Conservation (phyloP, 371 early-diverging fungal species). For the Haplosporangium sp. region DNA sequence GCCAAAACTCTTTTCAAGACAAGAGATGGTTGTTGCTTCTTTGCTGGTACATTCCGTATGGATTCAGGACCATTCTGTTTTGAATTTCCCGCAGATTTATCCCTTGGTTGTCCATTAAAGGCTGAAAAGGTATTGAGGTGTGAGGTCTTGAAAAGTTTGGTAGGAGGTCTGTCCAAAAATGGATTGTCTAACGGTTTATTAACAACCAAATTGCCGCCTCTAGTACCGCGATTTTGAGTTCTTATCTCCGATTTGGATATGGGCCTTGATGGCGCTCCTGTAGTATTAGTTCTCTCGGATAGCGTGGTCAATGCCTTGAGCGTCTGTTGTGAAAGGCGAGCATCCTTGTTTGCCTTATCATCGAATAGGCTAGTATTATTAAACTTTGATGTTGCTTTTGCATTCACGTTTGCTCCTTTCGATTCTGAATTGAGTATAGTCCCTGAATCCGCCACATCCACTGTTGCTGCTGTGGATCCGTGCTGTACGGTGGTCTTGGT, state of each 20-base stretch:
- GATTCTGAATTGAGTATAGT: neutral
- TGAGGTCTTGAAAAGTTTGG: constrained; percentile 2
- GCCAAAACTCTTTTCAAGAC: constrained; percentile 22
- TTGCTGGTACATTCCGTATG: neutral
- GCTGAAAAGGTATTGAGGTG: neutral
- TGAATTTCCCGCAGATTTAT: neutral
- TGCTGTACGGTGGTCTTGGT: neutral
- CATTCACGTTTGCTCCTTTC: neutral
- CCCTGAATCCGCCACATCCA: neutral
- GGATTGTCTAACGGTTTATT: constrained; percentile 3
- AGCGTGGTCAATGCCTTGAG: neutral
- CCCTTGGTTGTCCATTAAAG: neutral
- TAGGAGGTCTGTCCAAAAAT: constrained; percentile 12
- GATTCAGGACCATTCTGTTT: neutral
- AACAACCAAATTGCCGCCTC: neutral
- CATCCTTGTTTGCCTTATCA: neutral
- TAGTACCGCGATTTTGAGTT: neutral
- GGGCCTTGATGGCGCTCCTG: neutral
- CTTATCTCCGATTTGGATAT: neutral
- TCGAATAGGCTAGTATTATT: neutral
- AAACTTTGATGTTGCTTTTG: neutral
- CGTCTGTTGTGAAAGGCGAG: neutral
- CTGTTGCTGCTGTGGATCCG: neutral
- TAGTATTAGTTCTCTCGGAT: neutral
- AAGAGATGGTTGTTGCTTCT: neutral